A percentile compares a stretch with the other conserved stretches of the same genome.
These are phyloP conservation scores for Crepidotus variabilis DNA, from an alignment of 768 basidiomycete species.

Conservation along the genomic window DNA sequence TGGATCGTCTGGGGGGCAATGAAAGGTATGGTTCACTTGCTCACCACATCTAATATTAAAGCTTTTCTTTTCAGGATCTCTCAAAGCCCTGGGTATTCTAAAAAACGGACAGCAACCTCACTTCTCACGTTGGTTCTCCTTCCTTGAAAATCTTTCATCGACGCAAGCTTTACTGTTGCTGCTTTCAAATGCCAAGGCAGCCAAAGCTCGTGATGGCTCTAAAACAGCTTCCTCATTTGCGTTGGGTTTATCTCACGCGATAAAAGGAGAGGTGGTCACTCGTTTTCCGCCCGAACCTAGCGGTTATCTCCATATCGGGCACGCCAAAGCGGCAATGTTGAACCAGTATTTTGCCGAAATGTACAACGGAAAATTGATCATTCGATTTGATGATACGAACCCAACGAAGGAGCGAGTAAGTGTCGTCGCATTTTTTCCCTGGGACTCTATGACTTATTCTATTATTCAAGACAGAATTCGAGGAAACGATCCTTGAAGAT, in stretches of 20 bases:
- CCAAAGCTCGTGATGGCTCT: constrained; percentile 62
- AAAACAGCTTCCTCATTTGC: constrained; percentile 89
- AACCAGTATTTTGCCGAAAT: constrained; percentile 98
- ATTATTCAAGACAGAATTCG: constrained; percentile 86
- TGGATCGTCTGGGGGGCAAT: constrained; percentile 86
- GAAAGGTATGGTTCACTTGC: constrained; percentile 47
- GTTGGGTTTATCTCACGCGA: constrained; percentile 81
- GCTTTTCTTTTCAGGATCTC: constrained; percentile 47
- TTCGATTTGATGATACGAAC: constrained; percentile 98
- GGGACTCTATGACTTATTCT: no score
- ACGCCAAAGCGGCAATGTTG: constrained; percentile 88
- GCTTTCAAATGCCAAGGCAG: constrained; percentile 66
- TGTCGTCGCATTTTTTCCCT: no score
- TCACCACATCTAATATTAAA: neutral
- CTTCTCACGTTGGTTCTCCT: constrained; percentile 76
- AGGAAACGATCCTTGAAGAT: constrained; percentile 94
- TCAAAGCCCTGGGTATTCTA: constrained; percentile 73
- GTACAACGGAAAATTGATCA: constrained; percentile 93
- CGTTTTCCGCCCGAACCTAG: constrained; percentile 98
- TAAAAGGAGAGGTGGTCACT: constrained; percentile 88
- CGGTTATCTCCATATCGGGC: constrained; percentile 96
- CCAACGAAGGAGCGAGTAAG: constrained; percentile 90
- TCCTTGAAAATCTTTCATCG: constrained; percentile 73
- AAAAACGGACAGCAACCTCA: constrained; percentile 86
- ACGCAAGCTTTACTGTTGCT: constrained; percentile 65